Base-by-base conservation (phyloP, 805 yeast genomes). In the Candida rishiriensis region DNA sequence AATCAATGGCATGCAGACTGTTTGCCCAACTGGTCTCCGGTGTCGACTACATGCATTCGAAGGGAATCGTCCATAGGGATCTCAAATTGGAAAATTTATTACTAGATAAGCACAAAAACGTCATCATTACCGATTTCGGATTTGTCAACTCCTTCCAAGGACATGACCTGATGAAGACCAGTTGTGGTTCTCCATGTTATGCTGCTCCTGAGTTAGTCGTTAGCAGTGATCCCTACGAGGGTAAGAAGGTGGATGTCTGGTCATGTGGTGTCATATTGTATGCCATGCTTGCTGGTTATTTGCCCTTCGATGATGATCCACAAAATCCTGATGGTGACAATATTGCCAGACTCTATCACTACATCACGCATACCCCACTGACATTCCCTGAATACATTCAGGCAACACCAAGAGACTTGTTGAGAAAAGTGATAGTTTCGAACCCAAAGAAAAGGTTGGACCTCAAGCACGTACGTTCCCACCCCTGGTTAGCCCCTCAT, bases 161-260 rank as follows among this genome's bases (percentile, higher is more conserved):
- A 16, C 75, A 75, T 52, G 96, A 88, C 61, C 69, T 88, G 37
- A 93, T 91, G 98, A 83, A 82, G 60, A 91, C 98, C 1, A 80
- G 90, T 32, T 91, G 99, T 64, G 99, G 99, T 1, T 88, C 96
- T 3, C 99, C 99, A 1, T 91, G 99, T 64, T 91, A 91, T 65
- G 99, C 99, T 0, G 99, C 99, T 1, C 99, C 99, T 0, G 99
- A 93, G 62, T 69, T 93, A 46, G 99, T 93, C 3, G 83, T 89
- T 29, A 84, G 91, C 11, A 87, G 82, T 50, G 77, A 81, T 42
- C 89, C 95, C 13, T 93, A 93, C 61, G 88, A 86, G 53, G 97
- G 96, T 17, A 78, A 88, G 49, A 89, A 88, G 65, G 97, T 88
- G 29, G 99, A 93, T 66, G 85, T 90, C 36, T 93, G 99, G 99